Conservation (phyloP, 1,139 yeast species). For the Blastobotrys niveus region DNA sequence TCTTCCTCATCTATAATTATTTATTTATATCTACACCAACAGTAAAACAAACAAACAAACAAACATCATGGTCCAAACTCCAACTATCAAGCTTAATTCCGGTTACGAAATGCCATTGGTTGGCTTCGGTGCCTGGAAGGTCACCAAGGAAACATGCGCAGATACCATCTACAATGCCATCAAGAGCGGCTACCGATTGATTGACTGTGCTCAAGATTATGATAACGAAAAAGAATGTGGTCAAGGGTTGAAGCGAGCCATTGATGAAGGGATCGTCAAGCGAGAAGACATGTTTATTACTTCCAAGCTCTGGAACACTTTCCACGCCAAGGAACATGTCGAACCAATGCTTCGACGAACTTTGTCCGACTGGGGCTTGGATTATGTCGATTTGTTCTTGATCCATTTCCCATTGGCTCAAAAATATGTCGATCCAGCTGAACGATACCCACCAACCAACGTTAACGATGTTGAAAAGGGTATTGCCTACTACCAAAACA, state of each 20-base stretch:
- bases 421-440: slow-evolving; percentile 46
- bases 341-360: slow-evolving; percentile 42
- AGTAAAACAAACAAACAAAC: not conserved
- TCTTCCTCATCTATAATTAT: not conserved
- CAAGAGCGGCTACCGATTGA: slow-evolving; percentile 41
- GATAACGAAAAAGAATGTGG: slow-evolving; percentile 41
- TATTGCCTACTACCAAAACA: slow-evolving; percentile 45
- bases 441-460: slow-evolving; percentile 63
- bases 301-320: slow-evolving; percentile 44
- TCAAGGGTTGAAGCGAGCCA: slow-evolving; percentile 38
- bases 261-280: slow-evolving; percentile 37
- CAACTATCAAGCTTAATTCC: slow-evolving; percentile 26
- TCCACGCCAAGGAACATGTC: slow-evolving; percentile 44
- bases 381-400: slow-evolving; percentile 56
- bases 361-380: slow-evolving; percentile 50
- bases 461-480: slow-evolving; percentile 55
- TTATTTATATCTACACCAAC: not conserved
- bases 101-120: slow-evolving; percentile 44
- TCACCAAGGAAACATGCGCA: slow-evolving; percentile 37
- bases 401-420: slow-evolving; percentile 62
- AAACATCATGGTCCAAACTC: slow-evolving; percentile 3
- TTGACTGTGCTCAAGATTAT: slow-evolving; percentile 42
- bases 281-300: slow-evolving; percentile 40
- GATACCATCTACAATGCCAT: slow-evolving; percentile 43
- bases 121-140: slow-evolving; percentile 49